Conservation (phyloP, 2,329 filamentous ascomycete species). For the Zalaria sp. region DNA sequence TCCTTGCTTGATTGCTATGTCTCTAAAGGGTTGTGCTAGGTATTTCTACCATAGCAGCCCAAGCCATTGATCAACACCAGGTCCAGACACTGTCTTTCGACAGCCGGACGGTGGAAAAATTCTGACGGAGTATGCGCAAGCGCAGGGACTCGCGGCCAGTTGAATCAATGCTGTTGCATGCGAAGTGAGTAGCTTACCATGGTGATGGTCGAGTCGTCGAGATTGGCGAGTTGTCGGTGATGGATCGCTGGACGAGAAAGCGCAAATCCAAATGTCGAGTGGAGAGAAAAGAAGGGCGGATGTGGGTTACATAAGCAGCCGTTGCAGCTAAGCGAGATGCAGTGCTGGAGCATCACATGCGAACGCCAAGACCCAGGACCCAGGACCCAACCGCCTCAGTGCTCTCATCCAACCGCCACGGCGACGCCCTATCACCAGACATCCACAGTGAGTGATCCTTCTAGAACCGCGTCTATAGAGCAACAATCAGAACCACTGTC, state of each 20-base stretch:
- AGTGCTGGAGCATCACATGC: slow-evolving; percentile 1
- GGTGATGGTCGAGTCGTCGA: slow-evolving; percentile 5
- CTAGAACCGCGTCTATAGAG: too few relatives aligned
- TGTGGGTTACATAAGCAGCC: too few relatives aligned
- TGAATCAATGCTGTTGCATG: slow-evolving; percentile 1
- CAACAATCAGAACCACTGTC: too few relatives aligned
- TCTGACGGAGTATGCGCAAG: slow-evolving; percentile 1
- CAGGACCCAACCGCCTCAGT: too few relatives aligned
- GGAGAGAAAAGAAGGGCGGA: too few relatives aligned
- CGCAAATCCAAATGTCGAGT: too few relatives aligned
- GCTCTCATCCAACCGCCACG: too few relatives aligned
- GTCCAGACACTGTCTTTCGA: slow-evolving; percentile 1
- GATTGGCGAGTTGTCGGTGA: slow-evolving; percentile 4
- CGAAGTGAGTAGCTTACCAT: slow-evolving; percentile 5
- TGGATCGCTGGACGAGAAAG: background rate
- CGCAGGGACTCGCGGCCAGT: slow-evolving; percentile 1
- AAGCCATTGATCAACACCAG: slow-evolving; percentile 29
- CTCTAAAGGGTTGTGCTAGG: slow-evolving; percentile 64
- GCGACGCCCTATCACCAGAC: too few relatives aligned
- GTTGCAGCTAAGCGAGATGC: slow-evolving; percentile 3
- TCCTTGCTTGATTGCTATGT: slow-evolving; percentile 68
- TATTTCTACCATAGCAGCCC: slow-evolving; percentile 42
- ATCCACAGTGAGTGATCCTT: too few relatives aligned
- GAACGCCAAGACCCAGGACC: too few relatives aligned
- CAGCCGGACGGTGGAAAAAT: slow-evolving; percentile 1